Conservation (phyloP, 306 rosid species). For the Lupinus albus region DNA sequence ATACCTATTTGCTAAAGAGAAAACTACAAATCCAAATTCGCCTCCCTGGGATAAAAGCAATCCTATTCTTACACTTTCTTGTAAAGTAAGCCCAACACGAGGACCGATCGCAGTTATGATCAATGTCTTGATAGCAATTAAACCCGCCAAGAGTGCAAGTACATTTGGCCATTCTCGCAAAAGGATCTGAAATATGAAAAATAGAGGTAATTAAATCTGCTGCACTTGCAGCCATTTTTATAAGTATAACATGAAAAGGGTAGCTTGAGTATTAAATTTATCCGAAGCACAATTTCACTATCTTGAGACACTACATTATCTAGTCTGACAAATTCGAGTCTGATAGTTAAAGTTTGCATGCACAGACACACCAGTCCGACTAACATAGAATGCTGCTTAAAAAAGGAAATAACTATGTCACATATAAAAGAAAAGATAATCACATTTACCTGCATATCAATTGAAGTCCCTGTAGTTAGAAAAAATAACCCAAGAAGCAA, state of each 20-base stretch:
- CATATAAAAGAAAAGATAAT: conserved; percentile 14
- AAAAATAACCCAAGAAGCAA: conserved; percentile 95
- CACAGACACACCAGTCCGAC: conserved; percentile 19
- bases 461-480: conserved; percentile 85
- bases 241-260: no score
- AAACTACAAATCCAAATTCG: conserved; percentile 92
- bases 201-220: no score
- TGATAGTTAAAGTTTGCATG: conserved; percentile 22
- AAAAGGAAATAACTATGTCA: conserved; percentile 25
- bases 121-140: conserved; percentile 86
- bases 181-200: conserved; percentile 43
- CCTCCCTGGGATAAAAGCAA: conserved; percentile 98
- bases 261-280: conserved; percentile 15
- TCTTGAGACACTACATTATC: conserved; percentile 24
- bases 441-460: conserved; percentile 79
- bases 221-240: no score
- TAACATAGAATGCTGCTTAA: conserved; percentile 10
- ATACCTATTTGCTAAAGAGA: conserved; percentile 92
- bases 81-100: conserved; percentile 87
- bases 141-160: conserved; percentile 87
- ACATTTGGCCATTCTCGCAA: conserved; percentile 98
- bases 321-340: conserved; percentile 28
- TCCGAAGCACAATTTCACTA: conserved; percentile 25
- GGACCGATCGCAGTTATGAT: conserved; percentile 97
- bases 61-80: conserved; percentile 98